A percentile compares a stretch with the other conserved stretches of the same genome.
phyloP scores from a whole-genome alignment of 139 green algal species.

The Gonium pectorale region DNA sequence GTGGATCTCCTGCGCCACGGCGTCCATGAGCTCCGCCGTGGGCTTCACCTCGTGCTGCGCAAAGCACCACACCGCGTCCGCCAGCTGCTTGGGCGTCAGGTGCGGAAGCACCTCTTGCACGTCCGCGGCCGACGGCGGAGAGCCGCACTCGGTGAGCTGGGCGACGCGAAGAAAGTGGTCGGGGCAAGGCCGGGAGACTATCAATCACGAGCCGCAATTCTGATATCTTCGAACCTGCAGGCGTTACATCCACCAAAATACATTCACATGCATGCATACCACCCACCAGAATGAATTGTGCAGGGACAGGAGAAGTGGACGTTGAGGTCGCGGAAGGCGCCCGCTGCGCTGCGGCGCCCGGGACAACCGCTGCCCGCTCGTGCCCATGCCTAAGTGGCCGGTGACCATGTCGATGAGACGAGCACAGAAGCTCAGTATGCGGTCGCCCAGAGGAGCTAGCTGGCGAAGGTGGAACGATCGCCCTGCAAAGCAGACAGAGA shows the following conservation, averaged over 20 bases:
- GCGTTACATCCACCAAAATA: no score
- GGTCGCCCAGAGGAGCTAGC: neutral
- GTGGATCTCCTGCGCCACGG: conserved; percentile 40
- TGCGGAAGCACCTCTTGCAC: conserved; percentile 46
- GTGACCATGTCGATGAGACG: neutral
- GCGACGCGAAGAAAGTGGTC: no score
- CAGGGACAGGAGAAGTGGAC: neutral
- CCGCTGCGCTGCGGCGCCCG: conserved; percentile 2
- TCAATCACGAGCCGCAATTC: no score
- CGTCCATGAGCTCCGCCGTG: conserved; percentile 23
- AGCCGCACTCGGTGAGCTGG: conserved; percentile 27
- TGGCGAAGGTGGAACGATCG: neutral
- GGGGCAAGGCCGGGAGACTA: no score
- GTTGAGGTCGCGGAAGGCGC: neutral
- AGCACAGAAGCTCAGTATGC: neutral
- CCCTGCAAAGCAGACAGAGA: neutral
- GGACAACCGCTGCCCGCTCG: neutral
- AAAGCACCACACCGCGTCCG: conserved; percentile 53
- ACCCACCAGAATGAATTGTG: conserved; percentile 30
- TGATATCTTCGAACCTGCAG: no score
- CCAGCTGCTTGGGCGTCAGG: conserved; percentile 61
- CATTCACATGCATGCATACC: no score
- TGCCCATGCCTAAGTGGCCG: neutral
- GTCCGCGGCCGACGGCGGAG: neutral
- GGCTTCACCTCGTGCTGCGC: conserved; percentile 57